Evolutionary conservation across 139 green algal species (phyloP).

Genomic region (Coelastrella sp.): DNA sequence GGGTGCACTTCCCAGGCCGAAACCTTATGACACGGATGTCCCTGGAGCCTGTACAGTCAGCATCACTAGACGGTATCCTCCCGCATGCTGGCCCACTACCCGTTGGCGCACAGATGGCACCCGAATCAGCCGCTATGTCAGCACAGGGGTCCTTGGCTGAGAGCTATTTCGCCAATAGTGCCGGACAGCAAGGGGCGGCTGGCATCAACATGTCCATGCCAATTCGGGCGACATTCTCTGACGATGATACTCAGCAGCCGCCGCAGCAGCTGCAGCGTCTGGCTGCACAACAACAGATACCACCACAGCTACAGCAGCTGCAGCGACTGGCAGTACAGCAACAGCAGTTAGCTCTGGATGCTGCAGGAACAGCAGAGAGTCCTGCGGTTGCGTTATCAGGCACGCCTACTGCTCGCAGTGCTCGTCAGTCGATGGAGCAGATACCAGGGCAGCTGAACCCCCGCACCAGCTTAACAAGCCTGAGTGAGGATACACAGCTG

Average conservation of each 20-base stretch:
- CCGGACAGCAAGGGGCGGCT: neutral
- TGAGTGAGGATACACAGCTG: neutral
- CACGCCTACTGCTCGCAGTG: neutral
- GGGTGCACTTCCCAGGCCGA: conserved; percentile 75
- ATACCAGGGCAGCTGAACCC: neutral
- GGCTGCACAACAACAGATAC: too few species aligned
- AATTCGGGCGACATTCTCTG: conserved; percentile 3
- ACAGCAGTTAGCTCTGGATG: conserved; percentile 16
- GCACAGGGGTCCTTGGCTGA: neutral
- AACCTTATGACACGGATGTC: neutral
- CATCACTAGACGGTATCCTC: neutral
- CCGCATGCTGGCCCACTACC: conserved; percentile 19
- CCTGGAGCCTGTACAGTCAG: conserved; percentile 30
- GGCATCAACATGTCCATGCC: neutral
- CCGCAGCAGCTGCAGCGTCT: neutral
- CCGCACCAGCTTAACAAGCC: neutral
- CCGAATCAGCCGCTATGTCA: neutral
- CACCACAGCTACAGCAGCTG: neutral
- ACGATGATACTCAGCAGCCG: conserved; percentile 32
- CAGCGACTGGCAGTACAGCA: conserved; percentile 28
- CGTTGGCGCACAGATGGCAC: neutral
- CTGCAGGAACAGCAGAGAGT: neutral
- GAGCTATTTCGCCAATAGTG: neutral
- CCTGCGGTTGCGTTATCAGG: too few species aligned
- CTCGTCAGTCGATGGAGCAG: neutral